phyloP scores from a whole-genome alignment of 106 monocot genomes.

The Dendrobium officinale region DNA sequence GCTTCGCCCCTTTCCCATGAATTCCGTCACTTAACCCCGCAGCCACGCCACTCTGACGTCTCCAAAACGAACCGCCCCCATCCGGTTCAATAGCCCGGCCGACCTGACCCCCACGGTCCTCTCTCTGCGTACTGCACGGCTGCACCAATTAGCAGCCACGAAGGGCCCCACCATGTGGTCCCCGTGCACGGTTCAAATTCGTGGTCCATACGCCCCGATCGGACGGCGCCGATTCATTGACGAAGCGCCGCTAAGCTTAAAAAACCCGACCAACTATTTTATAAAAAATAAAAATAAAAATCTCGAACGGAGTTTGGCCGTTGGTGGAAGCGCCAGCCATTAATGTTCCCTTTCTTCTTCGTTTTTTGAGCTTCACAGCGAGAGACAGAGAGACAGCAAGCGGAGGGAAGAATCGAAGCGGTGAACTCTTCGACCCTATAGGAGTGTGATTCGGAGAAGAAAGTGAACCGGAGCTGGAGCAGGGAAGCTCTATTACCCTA shows the following conservation, averaged over 20 bases:
- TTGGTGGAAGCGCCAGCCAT: conserved; percentile 14
- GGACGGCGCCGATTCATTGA: background rate
- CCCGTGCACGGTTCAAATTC: background rate
- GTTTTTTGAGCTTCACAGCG: background rate
- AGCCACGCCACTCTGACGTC: background rate
- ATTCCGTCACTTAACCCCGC: background rate
- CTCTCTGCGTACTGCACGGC: background rate
- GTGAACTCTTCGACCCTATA: no score
- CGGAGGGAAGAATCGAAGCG: no score
- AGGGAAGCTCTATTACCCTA: background rate
- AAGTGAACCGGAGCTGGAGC: background rate
- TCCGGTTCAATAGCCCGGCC: background rate
- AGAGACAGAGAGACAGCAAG: no score
- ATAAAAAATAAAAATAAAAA: background rate
- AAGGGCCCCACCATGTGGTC: background rate
- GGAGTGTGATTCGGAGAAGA: no score
- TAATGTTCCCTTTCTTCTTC: background rate
- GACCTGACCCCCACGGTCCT: background rate
- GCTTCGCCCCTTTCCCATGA: background rate
- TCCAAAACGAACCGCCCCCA: background rate
- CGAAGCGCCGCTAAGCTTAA: background rate
- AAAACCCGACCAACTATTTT: background rate
- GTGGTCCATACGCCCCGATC: background rate
- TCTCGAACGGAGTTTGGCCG: background rate
- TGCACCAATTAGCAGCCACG: background rate